A percentile compares a stretch with the other conserved stretches of the same genome.
These are phyloP conservation scores for Hysterangium stoloniferum DNA, from an alignment of 768 basidiomycete genomes.

Conservation along the genomic window DNA sequence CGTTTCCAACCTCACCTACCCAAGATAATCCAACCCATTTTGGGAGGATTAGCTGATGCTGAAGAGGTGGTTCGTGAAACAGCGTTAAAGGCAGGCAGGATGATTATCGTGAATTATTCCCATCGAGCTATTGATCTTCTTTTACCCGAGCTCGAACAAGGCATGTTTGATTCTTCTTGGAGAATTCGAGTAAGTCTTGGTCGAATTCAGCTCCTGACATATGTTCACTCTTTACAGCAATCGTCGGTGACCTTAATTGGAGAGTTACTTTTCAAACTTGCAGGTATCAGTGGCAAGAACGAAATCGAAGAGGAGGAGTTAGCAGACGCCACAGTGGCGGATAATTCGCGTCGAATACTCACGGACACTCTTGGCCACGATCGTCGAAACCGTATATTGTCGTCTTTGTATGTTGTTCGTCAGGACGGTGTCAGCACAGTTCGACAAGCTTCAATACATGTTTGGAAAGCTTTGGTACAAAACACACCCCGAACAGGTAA, in stretches of 20 bases:
- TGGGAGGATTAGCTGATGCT: slow-evolving; percentile 82
- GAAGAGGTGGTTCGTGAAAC: slow-evolving; percentile 97
- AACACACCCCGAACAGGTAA: slow-evolving; percentile 87
- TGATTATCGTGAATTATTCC: slow-evolving; percentile 95
- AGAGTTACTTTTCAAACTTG: slow-evolving; percentile 92
- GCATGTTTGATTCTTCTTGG: slow-evolving; percentile 94
- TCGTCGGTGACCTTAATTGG: slow-evolving; percentile 94
- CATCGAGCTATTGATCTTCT: slow-evolving; percentile 87
- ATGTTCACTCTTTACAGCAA: slow-evolving; percentile 44
- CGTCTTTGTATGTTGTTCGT: slow-evolving; percentile 85
- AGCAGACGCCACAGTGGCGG: slow-evolving; percentile 57
- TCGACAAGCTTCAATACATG: slow-evolving; percentile 84
- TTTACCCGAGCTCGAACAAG: slow-evolving; percentile 86
- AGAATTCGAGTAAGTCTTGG: slow-evolving; percentile 78
- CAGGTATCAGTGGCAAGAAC: slow-evolving; percentile 88
- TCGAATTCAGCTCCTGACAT: neutral
- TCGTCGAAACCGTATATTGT: slow-evolving; percentile 83
- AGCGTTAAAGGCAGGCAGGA: slow-evolving; percentile 96
- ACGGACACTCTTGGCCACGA: slow-evolving; percentile 84
- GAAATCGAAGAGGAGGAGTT: slow-evolving; percentile 69
- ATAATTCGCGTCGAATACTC: slow-evolving; percentile 78
- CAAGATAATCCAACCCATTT: slow-evolving; percentile 88
- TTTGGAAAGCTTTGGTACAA: slow-evolving; percentile 97
- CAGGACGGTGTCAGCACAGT: slow-evolving; percentile 89
- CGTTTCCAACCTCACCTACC: slow-evolving; percentile 95